Conservation (phyloP, 176 grass and related monocot species). For the Rhynchospora pubera region DNA sequence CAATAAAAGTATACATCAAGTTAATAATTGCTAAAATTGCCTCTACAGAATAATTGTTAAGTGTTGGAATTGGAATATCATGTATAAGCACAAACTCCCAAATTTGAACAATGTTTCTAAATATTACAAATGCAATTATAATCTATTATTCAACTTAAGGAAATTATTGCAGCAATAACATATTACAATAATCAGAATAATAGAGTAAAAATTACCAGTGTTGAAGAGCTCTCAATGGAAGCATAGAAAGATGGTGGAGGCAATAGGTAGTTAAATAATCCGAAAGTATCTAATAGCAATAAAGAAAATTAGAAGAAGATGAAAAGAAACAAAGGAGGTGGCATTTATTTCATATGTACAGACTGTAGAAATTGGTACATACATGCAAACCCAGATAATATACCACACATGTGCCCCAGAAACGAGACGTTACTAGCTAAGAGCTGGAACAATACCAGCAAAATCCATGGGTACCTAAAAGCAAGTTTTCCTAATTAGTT, state of each 20-base stretch:
- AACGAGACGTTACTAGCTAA: slow-evolving; percentile 87
- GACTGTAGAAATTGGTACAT: slow-evolving; percentile 34
- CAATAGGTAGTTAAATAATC: slow-evolving; percentile 77
- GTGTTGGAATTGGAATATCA: neutral
- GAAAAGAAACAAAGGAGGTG: slow-evolving; percentile 9
- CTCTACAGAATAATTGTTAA: neutral
- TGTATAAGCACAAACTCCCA: neutral
- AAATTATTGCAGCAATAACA: neutral
- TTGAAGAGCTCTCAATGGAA: slow-evolving; percentile 63
- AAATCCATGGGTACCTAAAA: slow-evolving; percentile 90
- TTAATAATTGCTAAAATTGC: neutral
- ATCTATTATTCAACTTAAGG: neutral
- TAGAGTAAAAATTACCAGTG: slow-evolving; percentile 40
- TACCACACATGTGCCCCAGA: slow-evolving; percentile 88
- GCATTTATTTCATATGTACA: slow-evolving; percentile 24
- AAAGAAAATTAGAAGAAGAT: slow-evolving; percentile 22
- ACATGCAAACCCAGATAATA: slow-evolving; percentile 98
- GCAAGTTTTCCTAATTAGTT: slow-evolving; percentile 7
- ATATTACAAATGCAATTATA: neutral
- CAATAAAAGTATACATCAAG: slow-evolving; percentile 12
- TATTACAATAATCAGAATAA: neutral
- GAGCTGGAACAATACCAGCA: slow-evolving; percentile 85
- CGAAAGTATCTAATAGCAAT: slow-evolving; percentile 55
- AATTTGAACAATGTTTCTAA: neutral
- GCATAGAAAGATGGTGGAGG: slow-evolving; percentile 84